These are phyloP conservation scores for Aureobasidium pullulans DNA, from an alignment of 2,329 filamentous ascomycete species.

Conservation along the genomic window DNA sequence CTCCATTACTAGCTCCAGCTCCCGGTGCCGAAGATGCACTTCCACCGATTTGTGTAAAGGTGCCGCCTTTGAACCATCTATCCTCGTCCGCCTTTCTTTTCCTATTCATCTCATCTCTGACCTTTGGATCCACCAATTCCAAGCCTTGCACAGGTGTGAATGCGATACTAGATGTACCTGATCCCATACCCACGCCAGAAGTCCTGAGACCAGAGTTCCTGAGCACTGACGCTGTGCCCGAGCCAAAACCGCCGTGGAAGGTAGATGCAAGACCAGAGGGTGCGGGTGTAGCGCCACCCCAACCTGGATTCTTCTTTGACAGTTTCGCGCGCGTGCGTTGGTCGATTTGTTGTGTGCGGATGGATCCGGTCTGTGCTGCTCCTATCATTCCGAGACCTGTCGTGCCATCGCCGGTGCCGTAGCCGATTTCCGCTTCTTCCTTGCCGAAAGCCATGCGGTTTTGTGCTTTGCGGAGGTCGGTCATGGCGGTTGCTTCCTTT, in stretches of 20 bases:
- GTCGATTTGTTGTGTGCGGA: slow-evolving; percentile 83
- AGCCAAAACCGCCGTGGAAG: slow-evolving; percentile 67
- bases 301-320: slow-evolving; percentile 90
- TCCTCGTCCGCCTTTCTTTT: slow-evolving; percentile 94
- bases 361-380: slow-evolving; percentile 75
- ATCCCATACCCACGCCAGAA: slow-evolving; percentile 63
- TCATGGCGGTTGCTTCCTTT: slow-evolving; percentile 96
- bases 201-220: slow-evolving; percentile 72
- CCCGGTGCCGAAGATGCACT: slow-evolving; percentile 36
- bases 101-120: slow-evolving; percentile 75
- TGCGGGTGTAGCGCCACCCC: slow-evolving; percentile 58
- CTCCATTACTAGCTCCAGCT: slow-evolving; percentile 23
- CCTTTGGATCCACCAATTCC: slow-evolving; percentile 90
- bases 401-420: slow-evolving; percentile 76
- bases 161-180: slow-evolving; percentile 64
- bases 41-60: slow-evolving; percentile 76
- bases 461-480: slow-evolving; percentile 88
- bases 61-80: slow-evolving; percentile 94
- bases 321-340: slow-evolving; percentile 89
- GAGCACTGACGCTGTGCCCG: slow-evolving; percentile 59
- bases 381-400: slow-evolving; percentile 94
- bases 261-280: slow-evolving; percentile 63
- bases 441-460: slow-evolving; percentile 95
- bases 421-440: slow-evolving; percentile 89
- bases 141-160: slow-evolving; percentile 94